Conservation (phyloP, 208 protist species). For the Wallacemonas sp. region DNA sequence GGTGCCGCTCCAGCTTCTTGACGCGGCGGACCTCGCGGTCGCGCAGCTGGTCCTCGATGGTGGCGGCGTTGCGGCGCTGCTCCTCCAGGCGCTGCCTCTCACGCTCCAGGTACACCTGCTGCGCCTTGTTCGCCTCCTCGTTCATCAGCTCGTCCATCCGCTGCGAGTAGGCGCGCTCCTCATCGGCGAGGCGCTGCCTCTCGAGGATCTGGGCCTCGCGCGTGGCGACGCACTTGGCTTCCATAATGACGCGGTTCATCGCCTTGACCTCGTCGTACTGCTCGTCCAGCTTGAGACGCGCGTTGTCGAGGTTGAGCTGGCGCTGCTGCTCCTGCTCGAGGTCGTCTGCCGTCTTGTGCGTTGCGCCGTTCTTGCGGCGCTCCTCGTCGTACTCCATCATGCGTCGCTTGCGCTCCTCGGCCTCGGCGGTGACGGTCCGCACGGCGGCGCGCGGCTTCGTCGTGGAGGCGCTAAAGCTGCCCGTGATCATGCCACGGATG, state of each 20-base stretch:
- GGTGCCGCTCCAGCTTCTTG: conserved; percentile 84
- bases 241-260: conserved; percentile 92
- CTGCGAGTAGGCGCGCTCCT: conserved; percentile 67
- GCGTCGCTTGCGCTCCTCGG: conserved; percentile 64
- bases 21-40: conserved; percentile 89
- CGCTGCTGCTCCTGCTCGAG: conserved; percentile 76
- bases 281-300: conserved; percentile 81
- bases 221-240: conserved; percentile 91
- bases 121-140: conserved; percentile 80
- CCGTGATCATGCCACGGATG: conserved; percentile 70
- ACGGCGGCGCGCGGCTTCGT: conserved; percentile 18
- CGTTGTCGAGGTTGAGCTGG: conserved; percentile 72
- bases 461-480: conserved; percentile 24
- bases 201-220: conserved; percentile 91
- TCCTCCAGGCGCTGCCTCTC: conserved; percentile 84
- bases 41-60: conserved; percentile 90
- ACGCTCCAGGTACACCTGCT: conserved; percentile 91
- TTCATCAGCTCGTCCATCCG: conserved; percentile 85
- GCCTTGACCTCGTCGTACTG: conserved; percentile 91
- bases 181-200: conserved; percentile 58
- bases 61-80: conserved; percentile 70
- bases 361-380: conserved; percentile 39
- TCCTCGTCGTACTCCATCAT: conserved; percentile 87
- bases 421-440: conserved; percentile 31
- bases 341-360: conserved; percentile 72